Evolutionary conservation across 1,284 basidiomycete species (phyloP).

Genomic region (Mycosarcoma maydis): DNA sequence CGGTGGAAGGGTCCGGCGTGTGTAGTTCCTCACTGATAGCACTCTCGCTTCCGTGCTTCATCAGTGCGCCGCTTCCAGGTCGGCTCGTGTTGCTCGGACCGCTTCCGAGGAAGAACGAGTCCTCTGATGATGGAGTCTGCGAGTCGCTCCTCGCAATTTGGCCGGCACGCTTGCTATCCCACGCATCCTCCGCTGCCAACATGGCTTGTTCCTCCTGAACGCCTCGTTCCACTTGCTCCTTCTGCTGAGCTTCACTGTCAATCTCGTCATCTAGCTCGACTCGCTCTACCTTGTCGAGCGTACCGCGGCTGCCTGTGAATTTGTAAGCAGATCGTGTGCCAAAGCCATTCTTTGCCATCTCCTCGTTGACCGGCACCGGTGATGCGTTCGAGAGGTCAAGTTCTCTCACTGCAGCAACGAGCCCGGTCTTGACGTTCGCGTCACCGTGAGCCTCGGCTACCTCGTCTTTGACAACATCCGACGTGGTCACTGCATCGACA

Average conservation of each 20-base stretch:
- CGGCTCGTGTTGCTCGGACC: constrained; percentile 24
- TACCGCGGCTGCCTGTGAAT: neutral
- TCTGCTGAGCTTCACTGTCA: neutral
- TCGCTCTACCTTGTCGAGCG: neutral
- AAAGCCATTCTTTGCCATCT: constrained; percentile 45
- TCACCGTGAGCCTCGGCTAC: neutral
- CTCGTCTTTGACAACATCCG: neutral
- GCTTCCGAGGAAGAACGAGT: constrained; percentile 34
- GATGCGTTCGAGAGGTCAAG: constrained; percentile 27
- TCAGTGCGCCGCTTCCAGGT: constrained; percentile 32
- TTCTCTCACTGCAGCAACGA: constrained; percentile 3
- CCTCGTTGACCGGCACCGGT: constrained; percentile 28
- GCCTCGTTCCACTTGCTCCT: neutral
- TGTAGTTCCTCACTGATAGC: constrained; percentile 44
- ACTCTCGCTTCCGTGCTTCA: constrained; percentile 48
- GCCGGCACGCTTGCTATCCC: constrained; percentile 15
- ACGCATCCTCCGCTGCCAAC: neutral
- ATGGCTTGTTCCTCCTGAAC: constrained; percentile 2
- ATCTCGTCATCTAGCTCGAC: neutral
- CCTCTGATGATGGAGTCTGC: constrained; percentile 42
- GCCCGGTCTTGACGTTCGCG: neutral
- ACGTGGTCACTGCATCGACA: neutral
- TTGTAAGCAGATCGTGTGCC: constrained; percentile 42
- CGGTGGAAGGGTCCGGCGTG: constrained; percentile 36
- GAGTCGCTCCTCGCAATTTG: constrained; percentile 31